Percentiles rank a stretch among this genome's conserved stretches.
Evolutionary conservation across 148 eudicot species (phyloP).

Genomic region (Arbutus unedo): DNA sequence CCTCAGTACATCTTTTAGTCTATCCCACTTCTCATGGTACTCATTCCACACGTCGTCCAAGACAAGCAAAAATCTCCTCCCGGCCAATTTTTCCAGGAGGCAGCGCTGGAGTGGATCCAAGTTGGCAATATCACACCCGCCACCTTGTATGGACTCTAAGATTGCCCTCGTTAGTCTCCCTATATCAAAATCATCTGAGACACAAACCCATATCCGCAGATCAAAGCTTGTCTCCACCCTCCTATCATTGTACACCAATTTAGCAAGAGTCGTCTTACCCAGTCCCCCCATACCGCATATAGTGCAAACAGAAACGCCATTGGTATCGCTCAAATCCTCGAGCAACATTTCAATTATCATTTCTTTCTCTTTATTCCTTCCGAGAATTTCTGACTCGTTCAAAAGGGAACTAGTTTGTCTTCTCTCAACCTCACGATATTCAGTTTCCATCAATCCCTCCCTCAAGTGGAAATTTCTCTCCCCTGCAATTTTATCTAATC

Average conservation of each 20-base stretch:
- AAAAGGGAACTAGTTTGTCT: not conserved
- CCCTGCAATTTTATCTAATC: not conserved
- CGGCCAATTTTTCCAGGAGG: constrained; percentile 3
- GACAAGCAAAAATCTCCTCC: constrained; percentile 19
- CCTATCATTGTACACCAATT: constrained; percentile 17
- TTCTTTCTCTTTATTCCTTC: constrained; percentile 10
- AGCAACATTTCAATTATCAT: not conserved
- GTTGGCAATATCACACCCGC: not conserved
- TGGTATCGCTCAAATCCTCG: not conserved
- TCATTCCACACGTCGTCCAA: constrained; percentile 28
- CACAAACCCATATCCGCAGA: constrained; percentile 15
- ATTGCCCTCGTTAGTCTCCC: not conserved
- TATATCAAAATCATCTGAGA: constrained; percentile 10
- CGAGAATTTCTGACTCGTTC: constrained; percentile 5
- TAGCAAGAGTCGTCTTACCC: constrained; percentile 10
- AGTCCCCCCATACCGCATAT: constrained; percentile 21
- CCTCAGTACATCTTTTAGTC: not conserved
- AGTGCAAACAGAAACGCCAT: constrained; percentile 5
- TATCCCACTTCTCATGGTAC: constrained; percentile 5
- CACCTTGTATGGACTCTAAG: not conserved
- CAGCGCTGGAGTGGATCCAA: not conserved
- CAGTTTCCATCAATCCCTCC: not conserved
- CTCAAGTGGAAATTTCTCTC: not conserved
- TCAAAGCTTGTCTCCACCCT: not conserved
- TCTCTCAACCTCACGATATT: not conserved